Conservation (phyloP, 2,329 filamentous ascomycete species). For the Neoascochyta sp. region DNA sequence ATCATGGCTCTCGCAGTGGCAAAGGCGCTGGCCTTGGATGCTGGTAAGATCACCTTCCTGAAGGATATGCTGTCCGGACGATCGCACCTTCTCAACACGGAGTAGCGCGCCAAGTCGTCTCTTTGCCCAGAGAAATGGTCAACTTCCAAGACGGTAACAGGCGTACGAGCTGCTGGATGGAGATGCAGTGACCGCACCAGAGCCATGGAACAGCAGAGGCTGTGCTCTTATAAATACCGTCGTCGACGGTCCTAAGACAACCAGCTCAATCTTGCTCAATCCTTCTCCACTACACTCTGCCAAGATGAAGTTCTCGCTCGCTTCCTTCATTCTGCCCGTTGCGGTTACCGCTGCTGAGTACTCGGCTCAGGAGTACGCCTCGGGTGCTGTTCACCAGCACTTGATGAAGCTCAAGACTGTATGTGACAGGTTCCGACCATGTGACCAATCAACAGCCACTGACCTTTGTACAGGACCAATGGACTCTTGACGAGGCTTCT, state of each 20-base stretch:
- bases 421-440: background rate
- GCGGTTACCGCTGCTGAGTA: conserved; percentile 19
- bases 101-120: conserved; percentile 6
- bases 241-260: conserved; percentile 5
- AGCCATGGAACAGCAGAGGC: conserved; percentile 1
- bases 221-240: conserved; percentile 16
- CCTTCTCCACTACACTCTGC: conserved; percentile 10
- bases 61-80: conserved; percentile 4
- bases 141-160: conserved; percentile 8
- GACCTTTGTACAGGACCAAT: conserved; percentile 13
- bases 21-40: conserved; percentile 6
- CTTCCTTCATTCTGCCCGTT: conserved; percentile 18
- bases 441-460: background rate
- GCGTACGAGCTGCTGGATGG: conserved; percentile 5
- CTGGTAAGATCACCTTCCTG: conserved; percentile 9
- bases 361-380: conserved; percentile 23
- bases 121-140: conserved; percentile 6
- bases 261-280: conserved; percentile 24
- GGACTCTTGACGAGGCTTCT: conserved; percentile 16
- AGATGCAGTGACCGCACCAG: conserved; percentile 2
- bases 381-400: conserved; percentile 21
- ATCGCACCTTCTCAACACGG: conserved; percentile 9
- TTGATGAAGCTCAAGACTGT: conserved; percentile 27
- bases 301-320: conserved; percentile 26
- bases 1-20: conserved; percentile 8